These are phyloP conservation scores for Boletus sp. DNA, from an alignment of 768 basidiomycete species.

Conservation along the genomic window DNA sequence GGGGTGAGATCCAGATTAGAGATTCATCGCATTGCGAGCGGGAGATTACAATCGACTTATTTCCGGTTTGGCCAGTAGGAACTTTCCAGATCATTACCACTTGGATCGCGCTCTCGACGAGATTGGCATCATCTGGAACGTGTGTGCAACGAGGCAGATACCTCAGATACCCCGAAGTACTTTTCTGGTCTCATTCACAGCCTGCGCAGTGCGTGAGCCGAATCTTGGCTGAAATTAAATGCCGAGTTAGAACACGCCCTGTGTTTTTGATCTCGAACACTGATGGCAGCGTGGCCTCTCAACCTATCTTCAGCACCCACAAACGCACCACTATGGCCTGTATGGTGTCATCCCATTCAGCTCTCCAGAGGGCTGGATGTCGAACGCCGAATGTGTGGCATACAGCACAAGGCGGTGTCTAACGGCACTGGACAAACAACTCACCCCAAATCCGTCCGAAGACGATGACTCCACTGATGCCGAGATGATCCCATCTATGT, in stretches of 20 bases:
- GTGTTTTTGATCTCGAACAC: constrained; percentile 4
- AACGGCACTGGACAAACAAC: neutral
- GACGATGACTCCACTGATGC: constrained; percentile 8
- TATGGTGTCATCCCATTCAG: neutral
- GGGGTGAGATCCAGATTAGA: constrained; percentile 23
- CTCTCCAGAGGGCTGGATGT: neutral
- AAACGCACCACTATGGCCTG: constrained; percentile 8
- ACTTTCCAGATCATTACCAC: constrained; percentile 9
- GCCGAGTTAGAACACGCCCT: constrained; percentile 12
- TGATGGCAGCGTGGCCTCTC: constrained; percentile 14
- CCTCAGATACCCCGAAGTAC: constrained; percentile 9
- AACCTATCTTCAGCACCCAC: neutral
- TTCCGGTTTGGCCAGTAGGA: constrained; percentile 25
- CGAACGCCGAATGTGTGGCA: neutral
- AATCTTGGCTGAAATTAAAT: constrained; percentile 21
- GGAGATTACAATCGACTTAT: constrained; percentile 26
- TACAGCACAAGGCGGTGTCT: constrained; percentile 1
- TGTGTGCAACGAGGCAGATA: constrained; percentile 31
- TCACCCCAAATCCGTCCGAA: neutral
- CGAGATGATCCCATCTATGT: constrained; percentile 12
- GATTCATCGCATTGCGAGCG: constrained; percentile 13
- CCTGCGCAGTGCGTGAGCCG: constrained; percentile 9
- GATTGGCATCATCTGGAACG: constrained; percentile 30
- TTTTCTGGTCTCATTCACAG: constrained; percentile 7
- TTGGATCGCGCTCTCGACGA: constrained; percentile 25